Evolutionary conservation across 2,329 filamentous ascomycete genomes (phyloP).

Genomic region (Sclerotiophoma versabilis): DNA sequence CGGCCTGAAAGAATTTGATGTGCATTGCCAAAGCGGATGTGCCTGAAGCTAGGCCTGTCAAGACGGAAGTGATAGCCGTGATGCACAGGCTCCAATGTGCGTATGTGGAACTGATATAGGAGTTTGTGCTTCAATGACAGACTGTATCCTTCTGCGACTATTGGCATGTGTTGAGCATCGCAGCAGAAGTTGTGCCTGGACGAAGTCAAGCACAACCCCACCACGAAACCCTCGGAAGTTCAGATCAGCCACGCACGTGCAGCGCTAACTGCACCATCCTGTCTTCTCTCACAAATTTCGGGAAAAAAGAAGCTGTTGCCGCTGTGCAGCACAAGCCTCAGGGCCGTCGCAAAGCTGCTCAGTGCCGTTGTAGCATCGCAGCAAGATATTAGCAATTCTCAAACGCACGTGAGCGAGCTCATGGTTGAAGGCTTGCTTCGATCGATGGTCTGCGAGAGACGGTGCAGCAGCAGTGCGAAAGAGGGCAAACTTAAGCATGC

Average conservation of each 20-base stretch:
- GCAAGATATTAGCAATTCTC: no score
- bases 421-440: no score
- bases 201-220: neutral
- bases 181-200: no score
- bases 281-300: neutral
- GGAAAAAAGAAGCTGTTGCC: neutral
- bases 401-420: no score
- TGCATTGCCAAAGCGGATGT: conserved; percentile 1
- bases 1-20: neutral
- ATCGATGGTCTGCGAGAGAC: no score
- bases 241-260: conserved; percentile 1
- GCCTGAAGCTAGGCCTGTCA: conserved; percentile 2
- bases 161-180: neutral
- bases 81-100: neutral
- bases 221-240: neutral
- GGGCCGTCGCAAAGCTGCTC: no score
- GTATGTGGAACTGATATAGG: neutral
- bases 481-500: neutral
- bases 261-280: neutral
- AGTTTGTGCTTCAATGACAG: neutral
- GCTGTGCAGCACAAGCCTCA: no score
- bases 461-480: neutral
- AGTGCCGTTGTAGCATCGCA: no score
- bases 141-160: neutral
- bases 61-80: neutral